Conservation (phyloP, 148 eudicot genomes). For the Heliamphora exappendiculata region DNA sequence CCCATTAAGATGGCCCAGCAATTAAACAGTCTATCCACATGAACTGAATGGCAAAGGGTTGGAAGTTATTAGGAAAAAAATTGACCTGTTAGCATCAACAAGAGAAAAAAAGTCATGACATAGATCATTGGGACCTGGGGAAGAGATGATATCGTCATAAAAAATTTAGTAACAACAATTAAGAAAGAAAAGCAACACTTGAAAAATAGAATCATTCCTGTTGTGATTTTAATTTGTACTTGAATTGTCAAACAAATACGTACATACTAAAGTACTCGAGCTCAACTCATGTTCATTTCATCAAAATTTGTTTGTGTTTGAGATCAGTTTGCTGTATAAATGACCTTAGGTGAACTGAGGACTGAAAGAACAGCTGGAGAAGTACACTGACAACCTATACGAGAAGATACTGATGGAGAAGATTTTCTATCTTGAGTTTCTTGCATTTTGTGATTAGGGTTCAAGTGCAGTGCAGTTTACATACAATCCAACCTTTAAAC, state of each 20-base stretch:
- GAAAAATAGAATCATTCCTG: not conserved
- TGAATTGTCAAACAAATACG: not conserved
- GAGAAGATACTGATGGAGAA: too few species aligned
- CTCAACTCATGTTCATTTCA: too few species aligned
- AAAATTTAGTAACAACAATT: too few species aligned
- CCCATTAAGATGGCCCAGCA: not conserved
- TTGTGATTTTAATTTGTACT: not conserved
- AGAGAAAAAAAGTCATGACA: not conserved
- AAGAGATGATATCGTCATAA: not conserved
- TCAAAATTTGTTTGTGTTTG: not conserved
- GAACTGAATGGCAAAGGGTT: not conserved
- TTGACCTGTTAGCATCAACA: not conserved
- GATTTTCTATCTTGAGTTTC: too few species aligned
- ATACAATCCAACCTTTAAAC: too few species aligned
- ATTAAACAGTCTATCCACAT: not conserved
- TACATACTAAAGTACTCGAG: too few species aligned
- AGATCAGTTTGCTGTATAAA: not conserved
- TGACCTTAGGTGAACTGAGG: not conserved
- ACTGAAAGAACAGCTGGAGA: not conserved
- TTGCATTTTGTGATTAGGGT: too few species aligned
- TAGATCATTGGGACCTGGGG: not conserved
- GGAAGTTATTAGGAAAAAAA: not conserved
- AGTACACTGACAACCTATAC: too few species aligned
- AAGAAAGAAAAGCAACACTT: too few species aligned
- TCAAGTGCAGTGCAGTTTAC: too few species aligned